A percentile compares a stretch with the other conserved stretches of the same genome.
These are phyloP conservation scores for Dictyostelium discoideum DNA, from an alignment of 78 protist species.

Conservation along the genomic window DNA sequence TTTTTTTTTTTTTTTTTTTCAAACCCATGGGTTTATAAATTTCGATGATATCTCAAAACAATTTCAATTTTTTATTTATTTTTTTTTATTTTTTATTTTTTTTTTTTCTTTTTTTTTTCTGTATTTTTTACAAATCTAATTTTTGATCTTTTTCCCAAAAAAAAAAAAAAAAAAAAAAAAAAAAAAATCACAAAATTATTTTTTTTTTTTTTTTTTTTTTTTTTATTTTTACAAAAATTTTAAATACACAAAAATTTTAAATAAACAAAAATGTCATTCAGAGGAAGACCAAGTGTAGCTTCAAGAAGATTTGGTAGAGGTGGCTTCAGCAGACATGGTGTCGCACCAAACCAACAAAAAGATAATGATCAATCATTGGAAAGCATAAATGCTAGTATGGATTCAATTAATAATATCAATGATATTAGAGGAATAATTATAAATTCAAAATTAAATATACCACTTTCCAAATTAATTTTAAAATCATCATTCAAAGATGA, in stretches of 20 bases:
- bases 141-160: no score
- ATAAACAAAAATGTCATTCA: background rate
- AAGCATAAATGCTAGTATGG: background rate
- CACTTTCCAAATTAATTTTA: slow-evolving; percentile 7
- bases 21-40: no score
- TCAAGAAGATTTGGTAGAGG: no score
- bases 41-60: no score
- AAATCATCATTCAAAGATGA: slow-evolving; percentile 44
- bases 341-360: background rate
- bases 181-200: no score
- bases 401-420: slow-evolving; percentile 8
- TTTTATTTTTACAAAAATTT: background rate
- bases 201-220: background rate
- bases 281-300: background rate
- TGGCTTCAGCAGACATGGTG: background rate
- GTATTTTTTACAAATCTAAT: no score
- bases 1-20: no score
- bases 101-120: no score
- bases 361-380: background rate
- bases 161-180: no score
- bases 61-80: no score
- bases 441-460: slow-evolving; percentile 24
- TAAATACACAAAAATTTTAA: no score
- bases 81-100: no score
- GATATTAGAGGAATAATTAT: slow-evolving; percentile 15